Base-by-base conservation (phyloP, 495 filamentous ascomycete species). In the Aspergillus sparsus region DNA sequence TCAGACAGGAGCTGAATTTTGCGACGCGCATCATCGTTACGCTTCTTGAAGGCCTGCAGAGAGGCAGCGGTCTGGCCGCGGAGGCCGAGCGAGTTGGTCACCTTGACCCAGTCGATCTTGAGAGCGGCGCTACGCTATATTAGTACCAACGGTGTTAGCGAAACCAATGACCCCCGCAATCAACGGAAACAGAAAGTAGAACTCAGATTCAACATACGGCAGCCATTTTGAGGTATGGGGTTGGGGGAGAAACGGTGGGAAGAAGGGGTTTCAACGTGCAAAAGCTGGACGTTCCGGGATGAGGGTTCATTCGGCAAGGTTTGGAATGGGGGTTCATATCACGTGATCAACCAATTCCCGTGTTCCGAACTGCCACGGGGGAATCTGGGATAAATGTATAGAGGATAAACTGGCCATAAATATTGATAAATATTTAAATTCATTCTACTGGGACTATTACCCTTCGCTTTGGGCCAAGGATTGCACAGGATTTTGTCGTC, bases 51-150 rank as follows among this genome's bases (percentile, higher is more conserved):
- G 66, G 90, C 80, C 73, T 91, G 87, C 53, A 99, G 90, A 55
- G 93, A 88, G 64, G 88, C 77, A 59, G 88, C 91, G 64, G 95
- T 99, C 78, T 90, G 89, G 71, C 95, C 95, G 79, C 89, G 91
- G 76, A 99, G 90, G 70, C 94, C 93, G 70, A 99, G 92, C 68
- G 91, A 93, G 75, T 82, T 85, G 75, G 87, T 86, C 71, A 98
- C 85, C 80, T 91, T 91, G 78, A 82, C 83, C 95, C 95, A 99
- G 86, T 99, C 94, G 84, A 99, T 87, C 86, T 97, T 99, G 79
- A 93, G 86, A 80, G 95, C 92, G 81, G 94, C 93, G 86, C 91
- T 94, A 83, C 92, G 89, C 94, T 98, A 82, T 76, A 63, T 55
- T 57, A 47, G 44, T 21, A 3, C 21, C 52, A 61, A 57, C 53